Evolutionary conservation across 169 alveolate species (phyloP).

Genomic region (Plasmodium cynomolgi): DNA sequence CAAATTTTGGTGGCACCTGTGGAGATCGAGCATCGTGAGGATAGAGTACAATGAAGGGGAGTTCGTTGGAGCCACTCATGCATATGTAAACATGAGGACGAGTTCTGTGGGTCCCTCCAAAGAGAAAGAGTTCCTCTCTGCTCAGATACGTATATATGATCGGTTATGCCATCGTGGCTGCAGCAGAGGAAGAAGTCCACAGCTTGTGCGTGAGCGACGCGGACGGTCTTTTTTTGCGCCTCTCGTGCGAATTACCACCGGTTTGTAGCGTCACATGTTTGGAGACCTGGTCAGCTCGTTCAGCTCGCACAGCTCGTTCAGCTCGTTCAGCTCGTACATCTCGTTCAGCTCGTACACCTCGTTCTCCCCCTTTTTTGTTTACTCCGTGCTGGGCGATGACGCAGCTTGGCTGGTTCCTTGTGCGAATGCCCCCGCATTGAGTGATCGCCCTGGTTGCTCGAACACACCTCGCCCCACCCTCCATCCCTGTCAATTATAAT

Average conservation of each 20-base stretch:
- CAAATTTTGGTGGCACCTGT: background rate
- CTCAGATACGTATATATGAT: background rate
- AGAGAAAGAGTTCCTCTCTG: background rate
- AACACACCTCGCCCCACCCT: background rate
- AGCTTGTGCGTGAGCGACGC: background rate
- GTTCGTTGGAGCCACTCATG: background rate
- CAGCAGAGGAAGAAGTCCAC: background rate
- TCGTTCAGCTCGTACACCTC: too few species aligned
- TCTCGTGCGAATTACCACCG: background rate
- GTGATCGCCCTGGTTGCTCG: background rate
- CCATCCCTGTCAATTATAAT: background rate
- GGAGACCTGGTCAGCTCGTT: background rate
- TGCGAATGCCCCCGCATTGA: background rate
- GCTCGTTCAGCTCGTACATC: background rate
- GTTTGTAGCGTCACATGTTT: background rate
- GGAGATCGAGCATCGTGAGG: background rate
- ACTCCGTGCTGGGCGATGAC: background rate
- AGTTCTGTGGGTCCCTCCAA: background rate
- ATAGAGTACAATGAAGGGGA: background rate
- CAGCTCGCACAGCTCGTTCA: too few species aligned
- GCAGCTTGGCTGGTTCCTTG: background rate
- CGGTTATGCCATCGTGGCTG: background rate
- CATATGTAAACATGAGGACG: background rate
- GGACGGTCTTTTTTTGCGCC: background rate
- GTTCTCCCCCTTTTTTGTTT: background rate